Evolutionary conservation across 768 basidiomycete genomes (phyloP).

Genomic region (Leccinellum albellum): DNA sequence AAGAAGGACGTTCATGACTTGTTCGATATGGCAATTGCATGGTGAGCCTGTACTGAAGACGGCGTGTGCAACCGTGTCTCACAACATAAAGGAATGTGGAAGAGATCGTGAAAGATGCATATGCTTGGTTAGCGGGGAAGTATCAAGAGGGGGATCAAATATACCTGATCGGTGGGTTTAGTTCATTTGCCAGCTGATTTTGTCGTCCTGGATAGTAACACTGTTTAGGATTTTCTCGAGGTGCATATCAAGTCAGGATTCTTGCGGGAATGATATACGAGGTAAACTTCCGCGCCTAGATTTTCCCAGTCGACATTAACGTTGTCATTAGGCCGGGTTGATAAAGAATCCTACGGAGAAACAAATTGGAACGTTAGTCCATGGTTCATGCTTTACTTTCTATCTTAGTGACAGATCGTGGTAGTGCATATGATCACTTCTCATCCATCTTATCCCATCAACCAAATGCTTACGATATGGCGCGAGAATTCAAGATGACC

Average conservation of each 20-base stretch:
- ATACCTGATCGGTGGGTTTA: background rate
- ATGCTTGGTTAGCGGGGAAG: slow-evolving; percentile 25
- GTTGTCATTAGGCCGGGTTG: slow-evolving; percentile 27
- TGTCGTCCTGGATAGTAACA: background rate
- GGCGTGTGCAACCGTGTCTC: no score
- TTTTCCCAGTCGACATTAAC: background rate
- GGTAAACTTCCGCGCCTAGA: slow-evolving; percentile 9
- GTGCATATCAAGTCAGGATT: slow-evolving; percentile 37
- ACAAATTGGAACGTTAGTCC: slow-evolving; percentile 24
- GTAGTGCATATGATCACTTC: slow-evolving; percentile 19
- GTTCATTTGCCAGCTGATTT: background rate
- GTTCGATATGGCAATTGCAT: slow-evolving; percentile 35
- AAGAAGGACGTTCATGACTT: slow-evolving; percentile 15
- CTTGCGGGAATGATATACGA: slow-evolving; percentile 38
- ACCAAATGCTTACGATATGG: slow-evolving; percentile 15
- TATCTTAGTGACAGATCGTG: background rate
- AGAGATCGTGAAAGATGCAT: slow-evolving; percentile 28
- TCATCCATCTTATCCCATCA: slow-evolving; percentile 11
- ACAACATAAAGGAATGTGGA: slow-evolving; percentile 30
- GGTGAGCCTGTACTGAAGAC: slow-evolving; percentile 16
- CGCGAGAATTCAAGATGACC: slow-evolving; percentile 37
- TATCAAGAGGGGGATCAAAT: background rate
- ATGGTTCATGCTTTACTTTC: background rate
- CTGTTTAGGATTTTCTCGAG: slow-evolving; percentile 38
- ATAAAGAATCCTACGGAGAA: slow-evolving; percentile 24